Percentiles rank a stretch among this genome's conserved stretches.
Conservation (phyloP, 2,329 filamentous ascomycete genomes). For the Penicillium sp. region DNA sequence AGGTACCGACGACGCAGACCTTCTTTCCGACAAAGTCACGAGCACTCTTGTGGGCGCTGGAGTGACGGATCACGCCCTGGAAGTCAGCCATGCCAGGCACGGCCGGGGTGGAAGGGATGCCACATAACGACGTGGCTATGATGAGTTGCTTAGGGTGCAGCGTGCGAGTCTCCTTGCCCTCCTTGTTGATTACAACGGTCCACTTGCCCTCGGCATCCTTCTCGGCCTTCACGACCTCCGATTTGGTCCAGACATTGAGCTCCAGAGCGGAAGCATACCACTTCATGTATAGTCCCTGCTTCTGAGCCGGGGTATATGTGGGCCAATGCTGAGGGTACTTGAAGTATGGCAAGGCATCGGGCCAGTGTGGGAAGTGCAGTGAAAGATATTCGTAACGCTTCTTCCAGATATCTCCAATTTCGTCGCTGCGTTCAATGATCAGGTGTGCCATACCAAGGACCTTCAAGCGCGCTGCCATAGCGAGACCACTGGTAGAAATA, state of each 20-base stretch:
- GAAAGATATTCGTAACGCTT: slow-evolving; percentile 36
- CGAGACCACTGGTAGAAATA: slow-evolving; percentile 22
- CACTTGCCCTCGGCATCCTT: slow-evolving; percentile 22
- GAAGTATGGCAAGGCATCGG: slow-evolving; percentile 33
- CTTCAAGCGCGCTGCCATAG: slow-evolving; percentile 27
- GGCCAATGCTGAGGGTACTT: slow-evolving; percentile 35
- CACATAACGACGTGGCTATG: slow-evolving; percentile 28
- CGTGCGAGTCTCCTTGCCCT: slow-evolving; percentile 21
- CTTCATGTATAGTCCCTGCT: slow-evolving; percentile 31
- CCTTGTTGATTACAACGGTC: slow-evolving; percentile 26
- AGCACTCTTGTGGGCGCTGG: slow-evolving; percentile 21
- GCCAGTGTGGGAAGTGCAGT: slow-evolving; percentile 35
- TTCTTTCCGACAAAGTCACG: slow-evolving; percentile 32
- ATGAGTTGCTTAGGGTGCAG: slow-evolving; percentile 29
- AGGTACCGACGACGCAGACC: slow-evolving; percentile 32
- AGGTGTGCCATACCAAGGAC: slow-evolving; percentile 29
- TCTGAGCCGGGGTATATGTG: slow-evolving; percentile 34
- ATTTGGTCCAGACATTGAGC: slow-evolving; percentile 29
- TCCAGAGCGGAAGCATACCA: slow-evolving; percentile 31
- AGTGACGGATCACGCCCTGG: slow-evolving; percentile 26
- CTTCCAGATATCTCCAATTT: slow-evolving; percentile 33
- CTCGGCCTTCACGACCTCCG: slow-evolving; percentile 23
- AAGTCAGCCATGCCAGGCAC: slow-evolving; percentile 33
- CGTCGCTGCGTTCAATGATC: slow-evolving; percentile 32
- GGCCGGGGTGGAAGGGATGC: slow-evolving; percentile 30